phyloP scores from a whole-genome alignment of 306 rosid species.

The Inga leiocalycina region DNA sequence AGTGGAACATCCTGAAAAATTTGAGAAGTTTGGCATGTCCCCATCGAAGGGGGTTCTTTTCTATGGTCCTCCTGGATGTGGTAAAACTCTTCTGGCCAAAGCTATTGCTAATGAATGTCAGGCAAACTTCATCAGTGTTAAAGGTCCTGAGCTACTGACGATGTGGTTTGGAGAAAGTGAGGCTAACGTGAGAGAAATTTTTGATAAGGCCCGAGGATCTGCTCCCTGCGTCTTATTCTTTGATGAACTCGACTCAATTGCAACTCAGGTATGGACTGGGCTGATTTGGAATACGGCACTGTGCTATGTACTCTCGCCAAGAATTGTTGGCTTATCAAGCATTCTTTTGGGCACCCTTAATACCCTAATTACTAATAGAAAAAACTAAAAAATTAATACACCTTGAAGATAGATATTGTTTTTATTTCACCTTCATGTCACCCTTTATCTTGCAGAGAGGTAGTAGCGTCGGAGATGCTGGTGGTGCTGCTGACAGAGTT shows the following conservation, averaged over 20 bases:
- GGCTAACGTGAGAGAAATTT: conserved; percentile 97
- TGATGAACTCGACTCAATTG: conserved; percentile 98
- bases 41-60: conserved; percentile 99
- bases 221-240: conserved; percentile 99
- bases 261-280: conserved; percentile 86
- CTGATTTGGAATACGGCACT: background rate
- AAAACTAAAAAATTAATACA: background rate
- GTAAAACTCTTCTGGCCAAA: conserved; percentile 94
- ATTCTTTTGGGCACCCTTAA: conserved; percentile 24
- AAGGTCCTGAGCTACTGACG: conserved; percentile 97
- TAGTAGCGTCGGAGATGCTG: conserved; percentile 95
- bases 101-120: conserved; percentile 99
- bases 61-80: conserved; percentile 99
- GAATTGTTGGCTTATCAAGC: background rate
- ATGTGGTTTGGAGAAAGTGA: conserved; percentile 99
- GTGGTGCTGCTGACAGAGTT: conserved; percentile 99
- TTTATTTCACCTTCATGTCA: conserved; percentile 13
- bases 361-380: background rate
- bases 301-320: conserved; percentile 2
- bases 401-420: background rate
- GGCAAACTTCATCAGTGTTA: conserved; percentile 95
- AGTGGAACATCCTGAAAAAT: conserved; percentile 98
- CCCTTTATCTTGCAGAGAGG: conserved; percentile 73
- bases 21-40: conserved; percentile 97
- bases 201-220: conserved; percentile 98